Conservation (phyloP, 371 early-diverging fungal species). For the Mucor lusitanicus region DNA sequence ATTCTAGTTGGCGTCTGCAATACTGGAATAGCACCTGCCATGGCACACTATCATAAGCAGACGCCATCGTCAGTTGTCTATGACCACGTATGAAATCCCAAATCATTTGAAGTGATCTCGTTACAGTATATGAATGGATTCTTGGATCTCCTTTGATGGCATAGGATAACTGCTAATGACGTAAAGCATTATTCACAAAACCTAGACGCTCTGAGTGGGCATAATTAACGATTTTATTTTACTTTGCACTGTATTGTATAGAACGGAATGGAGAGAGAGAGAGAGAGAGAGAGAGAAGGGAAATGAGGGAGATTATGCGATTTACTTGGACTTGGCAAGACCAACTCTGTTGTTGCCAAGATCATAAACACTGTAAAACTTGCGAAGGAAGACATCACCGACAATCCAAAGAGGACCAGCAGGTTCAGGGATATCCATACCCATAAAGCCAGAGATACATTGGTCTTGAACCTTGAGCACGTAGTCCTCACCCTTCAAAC, state of each 20-base stretch:
- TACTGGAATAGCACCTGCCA: too few species aligned
- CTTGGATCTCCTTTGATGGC: too few species aligned
- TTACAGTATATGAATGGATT: too few species aligned
- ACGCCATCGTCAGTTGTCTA: too few species aligned
- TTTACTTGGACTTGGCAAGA: constrained; percentile 50
- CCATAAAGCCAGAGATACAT: constrained; percentile 95
- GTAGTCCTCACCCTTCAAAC: constrained; percentile 66
- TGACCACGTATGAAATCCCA: too few species aligned
- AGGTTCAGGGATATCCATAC: constrained; percentile 81
- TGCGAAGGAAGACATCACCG: constrained; percentile 93
- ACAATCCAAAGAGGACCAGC: constrained; percentile 63
- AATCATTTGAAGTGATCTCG: too few species aligned
- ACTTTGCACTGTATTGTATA: not conserved
- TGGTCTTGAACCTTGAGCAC: constrained; percentile 78
- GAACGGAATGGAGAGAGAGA: not conserved
- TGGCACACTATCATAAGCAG: too few species aligned
- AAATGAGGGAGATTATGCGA: not conserved
- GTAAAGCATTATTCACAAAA: too few species aligned
- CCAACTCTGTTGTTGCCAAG: constrained; percentile 88
- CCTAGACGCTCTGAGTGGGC: not conserved
- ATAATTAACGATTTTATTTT: not conserved
- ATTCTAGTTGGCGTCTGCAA: too few species aligned
- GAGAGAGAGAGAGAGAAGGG: not conserved
- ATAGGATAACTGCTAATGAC: too few species aligned
- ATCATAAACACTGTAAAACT: constrained; percentile 90